Conservation (phyloP, 257 asterid genomes). For the Solanum chiquidenum region DNA sequence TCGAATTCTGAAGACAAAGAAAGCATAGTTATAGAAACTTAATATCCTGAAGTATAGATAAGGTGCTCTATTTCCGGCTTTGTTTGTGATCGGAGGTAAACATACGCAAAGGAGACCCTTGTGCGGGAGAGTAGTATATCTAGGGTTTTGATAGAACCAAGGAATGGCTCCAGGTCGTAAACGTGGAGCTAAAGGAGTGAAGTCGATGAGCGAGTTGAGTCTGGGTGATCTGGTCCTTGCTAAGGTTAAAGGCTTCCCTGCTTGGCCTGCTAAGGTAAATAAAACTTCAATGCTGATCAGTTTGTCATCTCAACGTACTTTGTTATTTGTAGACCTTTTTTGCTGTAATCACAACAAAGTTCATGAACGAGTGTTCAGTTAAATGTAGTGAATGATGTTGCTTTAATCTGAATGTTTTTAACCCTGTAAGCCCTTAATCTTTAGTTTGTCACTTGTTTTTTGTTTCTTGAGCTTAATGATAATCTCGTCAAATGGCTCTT, state of each 20-base stretch:
- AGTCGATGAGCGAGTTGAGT: slow-evolving; percentile 44
- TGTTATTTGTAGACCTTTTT: not conserved
- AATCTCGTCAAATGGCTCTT: not conserved
- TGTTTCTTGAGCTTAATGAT: not conserved
- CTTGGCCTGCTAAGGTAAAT: slow-evolving; percentile 91
- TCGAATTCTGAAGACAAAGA: not conserved
- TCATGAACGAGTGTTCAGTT: not conserved
- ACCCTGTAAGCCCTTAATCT: not conserved
- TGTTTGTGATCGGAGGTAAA: not conserved
- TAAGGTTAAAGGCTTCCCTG: slow-evolving; percentile 82
- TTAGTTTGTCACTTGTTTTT: not conserved
- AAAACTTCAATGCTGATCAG: not conserved
- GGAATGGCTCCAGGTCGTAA: slow-evolving; percentile 73
- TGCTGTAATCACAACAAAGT: not conserved
- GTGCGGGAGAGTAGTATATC: not conserved
- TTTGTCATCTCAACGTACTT: not conserved
- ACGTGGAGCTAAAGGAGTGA: slow-evolving; percentile 59
- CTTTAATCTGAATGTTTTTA: not conserved
- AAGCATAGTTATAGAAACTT: not conserved
- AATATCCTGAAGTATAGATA: not conserved
- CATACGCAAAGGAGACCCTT: not conserved
- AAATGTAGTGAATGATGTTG: not conserved
- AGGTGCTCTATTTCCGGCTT: not conserved
- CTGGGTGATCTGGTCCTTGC: slow-evolving; percentile 92
- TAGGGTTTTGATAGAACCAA: not conserved